These are phyloP conservation scores for Metahyphopichia silvanorum DNA, from an alignment of 805 yeast species.

Conservation along the genomic window DNA sequence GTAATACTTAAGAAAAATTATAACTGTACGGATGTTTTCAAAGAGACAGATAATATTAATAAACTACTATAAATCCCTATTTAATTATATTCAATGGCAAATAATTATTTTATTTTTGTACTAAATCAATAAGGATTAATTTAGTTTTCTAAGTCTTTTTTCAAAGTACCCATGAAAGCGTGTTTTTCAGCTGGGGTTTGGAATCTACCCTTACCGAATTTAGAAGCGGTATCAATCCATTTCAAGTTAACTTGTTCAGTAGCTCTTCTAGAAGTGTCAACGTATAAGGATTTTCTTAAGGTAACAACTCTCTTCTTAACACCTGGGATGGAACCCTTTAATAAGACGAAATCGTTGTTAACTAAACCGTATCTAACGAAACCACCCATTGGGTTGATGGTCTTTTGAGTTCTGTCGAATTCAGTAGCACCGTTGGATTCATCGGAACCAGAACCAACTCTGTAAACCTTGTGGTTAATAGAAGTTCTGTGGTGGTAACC, in stretches of 20 bases:
- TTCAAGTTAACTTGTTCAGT: constrained; percentile 93
- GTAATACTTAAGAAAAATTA: no score
- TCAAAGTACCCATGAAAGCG: constrained; percentile 99
- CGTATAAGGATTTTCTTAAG: constrained; percentile 97
- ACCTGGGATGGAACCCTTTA: constrained; percentile 99
- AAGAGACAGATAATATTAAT: no score
- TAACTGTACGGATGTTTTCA: no score
- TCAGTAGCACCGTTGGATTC: constrained; percentile 93
- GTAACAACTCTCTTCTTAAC: constrained; percentile 99
- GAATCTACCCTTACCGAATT: constrained; percentile 99
- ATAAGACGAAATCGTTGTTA: constrained; percentile 94
- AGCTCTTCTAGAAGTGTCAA: constrained; percentile 97
- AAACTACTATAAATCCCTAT: no score
- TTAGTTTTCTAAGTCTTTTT: constrained; percentile 80
- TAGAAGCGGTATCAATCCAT: constrained; percentile 99
- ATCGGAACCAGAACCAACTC: constrained; percentile 96
- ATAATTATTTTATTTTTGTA: no score
- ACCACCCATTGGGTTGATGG: constrained; percentile 99
- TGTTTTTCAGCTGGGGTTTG: constrained; percentile 99
- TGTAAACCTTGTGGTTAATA: constrained; percentile 99
- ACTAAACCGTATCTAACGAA: constrained; percentile 99
- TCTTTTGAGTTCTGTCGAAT: constrained; percentile 99
- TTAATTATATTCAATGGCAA: no score
- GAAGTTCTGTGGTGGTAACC: constrained; percentile 99
- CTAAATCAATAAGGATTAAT: no score